These are phyloP conservation scores for Blattamonas nauphoetae DNA, from an alignment of 78 protist genomes.

Conservation along the genomic window DNA sequence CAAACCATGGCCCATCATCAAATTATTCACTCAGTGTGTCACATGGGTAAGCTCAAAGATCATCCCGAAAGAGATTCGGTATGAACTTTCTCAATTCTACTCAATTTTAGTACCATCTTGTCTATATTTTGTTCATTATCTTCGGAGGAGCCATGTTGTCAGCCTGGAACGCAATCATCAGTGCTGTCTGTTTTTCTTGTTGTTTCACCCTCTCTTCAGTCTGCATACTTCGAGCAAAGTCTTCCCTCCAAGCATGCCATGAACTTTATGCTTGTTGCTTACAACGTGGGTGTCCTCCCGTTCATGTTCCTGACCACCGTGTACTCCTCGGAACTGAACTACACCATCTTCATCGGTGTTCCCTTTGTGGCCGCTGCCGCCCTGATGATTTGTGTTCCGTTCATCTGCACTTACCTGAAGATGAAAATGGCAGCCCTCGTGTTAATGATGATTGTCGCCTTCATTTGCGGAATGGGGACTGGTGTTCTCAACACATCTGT, in stretches of 20 bases:
- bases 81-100: too few relatives aligned
- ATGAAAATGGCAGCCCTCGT: background rate
- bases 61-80: too few relatives aligned
- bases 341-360: background rate
- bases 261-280: background rate
- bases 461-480: background rate
- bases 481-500: background rate
- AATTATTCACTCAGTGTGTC: too few relatives aligned
- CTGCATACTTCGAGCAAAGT: background rate
- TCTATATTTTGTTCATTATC: background rate
- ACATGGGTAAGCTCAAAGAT: too few relatives aligned
- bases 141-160: background rate
- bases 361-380: background rate
- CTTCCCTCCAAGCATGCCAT: background rate
- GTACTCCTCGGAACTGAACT: background rate
- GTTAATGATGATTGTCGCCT: background rate
- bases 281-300: background rate
- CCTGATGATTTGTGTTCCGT: background rate
- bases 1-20: too few relatives aligned
- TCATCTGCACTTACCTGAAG: background rate
- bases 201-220: background rate
- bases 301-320: background rate
- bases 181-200: background rate
- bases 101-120: background rate
- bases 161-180: background rate